Evolutionary conservation across 2,329 filamentous ascomycete genomes (phyloP), one percentile per base, ranked within the genome.

Genomic region (Thermochaetoides dissita): DNA sequence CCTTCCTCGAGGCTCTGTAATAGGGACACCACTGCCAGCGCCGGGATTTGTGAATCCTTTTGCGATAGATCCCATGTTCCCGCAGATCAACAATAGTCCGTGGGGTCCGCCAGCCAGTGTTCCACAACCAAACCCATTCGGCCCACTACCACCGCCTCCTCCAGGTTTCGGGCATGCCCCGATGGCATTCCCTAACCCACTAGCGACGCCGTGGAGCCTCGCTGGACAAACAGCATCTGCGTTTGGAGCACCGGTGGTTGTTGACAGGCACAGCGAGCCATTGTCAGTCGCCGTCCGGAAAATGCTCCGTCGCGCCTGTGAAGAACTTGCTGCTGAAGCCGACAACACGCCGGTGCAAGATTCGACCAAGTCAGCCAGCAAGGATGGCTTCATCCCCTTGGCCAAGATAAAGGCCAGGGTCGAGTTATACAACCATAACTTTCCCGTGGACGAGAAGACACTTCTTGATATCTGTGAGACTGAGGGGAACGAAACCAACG

Each of bases 391-490:
- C 57, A 74, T 89, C 43, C 74, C 81, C 44, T 70, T 93, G 17
- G 67, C 73, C 28, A 63, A 69, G 12, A 70, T 87, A 54, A 79
- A 87, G 51, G 72, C 80, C 8, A 71, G 74, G 42, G 68, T 84
- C 30, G 76, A 79, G 41, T 65, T 65, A 31, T 63, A 72, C n/a
- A 68, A 68, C 41, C 73, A 80, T 44, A 61, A 69, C 10, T 35
- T 37, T 8, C 33, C 46, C 3, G 53, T 76, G 67, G 59, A 68
- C 49, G 59, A 76, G 67, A 55, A 70, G 28, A 88, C 95, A 54
- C 70, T 96, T 52, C 69, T 89, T 34, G 78, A 84, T 44, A 81
- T 93, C 45, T 91, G 84, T 59, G 89, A 96, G 54, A 94, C 89
- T 1, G 85, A 94, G 58, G 91, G 91, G 44, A 93, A 82, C 53